Evolutionary conservation across 768 basidiomycete species (phyloP), one percentile per base, ranked within the genome.

Genomic region (Fibroporia radiculosa): DNA sequence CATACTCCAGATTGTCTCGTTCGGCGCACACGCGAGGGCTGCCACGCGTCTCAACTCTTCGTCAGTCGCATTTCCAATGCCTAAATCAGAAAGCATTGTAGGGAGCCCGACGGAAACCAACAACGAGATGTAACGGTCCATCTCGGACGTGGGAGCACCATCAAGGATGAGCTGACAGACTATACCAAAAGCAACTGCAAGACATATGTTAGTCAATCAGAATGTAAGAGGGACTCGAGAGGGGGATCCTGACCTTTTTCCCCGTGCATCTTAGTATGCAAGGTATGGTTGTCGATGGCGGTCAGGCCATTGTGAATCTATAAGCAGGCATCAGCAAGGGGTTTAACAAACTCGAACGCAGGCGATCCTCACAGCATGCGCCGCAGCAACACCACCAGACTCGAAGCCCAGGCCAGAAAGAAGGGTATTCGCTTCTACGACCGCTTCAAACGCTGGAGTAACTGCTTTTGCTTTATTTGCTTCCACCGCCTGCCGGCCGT

Each of bases 291-390:
- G 18, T 56, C 51, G 20, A 62, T 58, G 13, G 56, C 56, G 2
- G 61, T 62, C 50, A 62, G 51, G n/a, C 61, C 61, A 37, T 62
- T 53, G 49, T 62, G 61, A 40, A 62, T 60, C 61, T 62, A 42
- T 7, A 24, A 3, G 12, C 42, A 26, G n/a, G 5, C 3, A 19
- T 45, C 8, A 27, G 33, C 3, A 14, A 14, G 19, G 25, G 19
- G 28, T 24, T 10, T n/a, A n/a, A n/a, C 18, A n/a, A 20, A 36
- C 29, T 26, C 22, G 19, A 34, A 18, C 23, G 38, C 6, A 22
- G 6, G 24, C 26, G 7, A 22, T 14, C 23, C 61, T 33, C 46
- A 62, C 61, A 11, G 61, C 61, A 46, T 62, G 61, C 14, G 61
- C 61, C 4, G 61, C 61, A 18, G 61, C 61, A 1, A 62, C 48